phyloP scores from a whole-genome alignment of 2,329 filamentous ascomycete species.

The Verticillium nonalfalfae region DNA sequence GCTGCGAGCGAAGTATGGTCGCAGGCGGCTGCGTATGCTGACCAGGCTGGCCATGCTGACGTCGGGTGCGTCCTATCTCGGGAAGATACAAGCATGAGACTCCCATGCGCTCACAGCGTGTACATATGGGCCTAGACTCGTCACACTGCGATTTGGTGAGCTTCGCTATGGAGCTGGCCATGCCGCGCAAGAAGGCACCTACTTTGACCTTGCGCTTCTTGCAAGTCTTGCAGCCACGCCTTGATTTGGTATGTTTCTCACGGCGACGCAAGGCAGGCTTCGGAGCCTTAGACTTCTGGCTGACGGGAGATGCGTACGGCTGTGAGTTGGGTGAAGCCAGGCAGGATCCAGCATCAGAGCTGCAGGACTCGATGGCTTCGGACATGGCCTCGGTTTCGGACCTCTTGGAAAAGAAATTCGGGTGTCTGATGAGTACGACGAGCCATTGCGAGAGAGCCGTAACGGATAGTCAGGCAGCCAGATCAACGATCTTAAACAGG shows the following conservation, averaged over 20 bases:
- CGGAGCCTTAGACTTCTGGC: neutral
- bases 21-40: neutral
- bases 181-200: neutral
- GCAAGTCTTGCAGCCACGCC: conserved; percentile 13
- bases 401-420: neutral
- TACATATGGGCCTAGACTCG: conserved; percentile 1
- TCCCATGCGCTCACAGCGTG: neutral
- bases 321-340: neutral
- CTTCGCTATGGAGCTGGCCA: neutral
- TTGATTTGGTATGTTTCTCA: conserved; percentile 6
- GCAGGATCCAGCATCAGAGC: neutral
- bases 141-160: neutral
- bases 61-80: neutral
- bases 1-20: neutral
- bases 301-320: neutral
- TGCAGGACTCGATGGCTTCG: neutral
- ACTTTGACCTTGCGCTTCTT: conserved; percentile 10
- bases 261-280: neutral
- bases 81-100: neutral
- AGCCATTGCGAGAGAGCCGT: neutral
- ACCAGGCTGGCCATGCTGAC: no score
- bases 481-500: no score
- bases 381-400: neutral
- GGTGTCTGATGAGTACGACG: neutral
- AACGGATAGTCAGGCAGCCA: no score